Evolutionary conservation across 192 early-diverging fungal genomes (phyloP).

Genomic region (Rhizoclosmatium sp.): DNA sequence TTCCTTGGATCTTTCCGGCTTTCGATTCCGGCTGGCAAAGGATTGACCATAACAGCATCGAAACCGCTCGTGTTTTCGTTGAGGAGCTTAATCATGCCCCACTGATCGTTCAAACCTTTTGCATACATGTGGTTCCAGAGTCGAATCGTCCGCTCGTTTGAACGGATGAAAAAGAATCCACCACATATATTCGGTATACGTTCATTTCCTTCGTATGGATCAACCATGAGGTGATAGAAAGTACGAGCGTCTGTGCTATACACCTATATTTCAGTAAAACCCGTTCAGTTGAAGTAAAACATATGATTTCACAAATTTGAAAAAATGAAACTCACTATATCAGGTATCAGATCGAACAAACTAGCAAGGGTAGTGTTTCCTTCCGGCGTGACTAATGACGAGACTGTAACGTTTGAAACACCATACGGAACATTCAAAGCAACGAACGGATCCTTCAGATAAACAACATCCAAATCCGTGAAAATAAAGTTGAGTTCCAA

Average conservation of each 20-base stretch:
- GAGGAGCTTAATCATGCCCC: conserved; percentile 23
- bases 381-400: too few relatives aligned
- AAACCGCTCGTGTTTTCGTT: conserved; percentile 8
- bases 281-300: neutral
- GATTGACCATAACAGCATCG: conserved; percentile 20
- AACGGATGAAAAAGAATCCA: conserved; percentile 30
- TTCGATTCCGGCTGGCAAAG: conserved; percentile 14
- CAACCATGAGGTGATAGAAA: conserved; percentile 19
- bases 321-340: too few relatives aligned
- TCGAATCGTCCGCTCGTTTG: neutral
- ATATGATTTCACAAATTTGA: neutral
- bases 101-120: conserved; percentile 22
- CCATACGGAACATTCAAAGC: conserved; percentile 25
- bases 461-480: conserved; percentile 26
- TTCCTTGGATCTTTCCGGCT: neutral
- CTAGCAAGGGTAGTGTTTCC: too few relatives aligned
- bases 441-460: conserved; percentile 8
- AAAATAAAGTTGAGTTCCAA: conserved; percentile 15
- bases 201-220: conserved; percentile 27
- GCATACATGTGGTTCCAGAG: neutral
- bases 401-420: neutral
- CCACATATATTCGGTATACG: conserved; percentile 33
- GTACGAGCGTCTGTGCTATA: conserved; percentile 30
- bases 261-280: neutral
- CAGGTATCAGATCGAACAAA: too few relatives aligned